Evolutionary conservation across 257 asterid species (phyloP).

Genomic region (Knoxia roxburghii): DNA sequence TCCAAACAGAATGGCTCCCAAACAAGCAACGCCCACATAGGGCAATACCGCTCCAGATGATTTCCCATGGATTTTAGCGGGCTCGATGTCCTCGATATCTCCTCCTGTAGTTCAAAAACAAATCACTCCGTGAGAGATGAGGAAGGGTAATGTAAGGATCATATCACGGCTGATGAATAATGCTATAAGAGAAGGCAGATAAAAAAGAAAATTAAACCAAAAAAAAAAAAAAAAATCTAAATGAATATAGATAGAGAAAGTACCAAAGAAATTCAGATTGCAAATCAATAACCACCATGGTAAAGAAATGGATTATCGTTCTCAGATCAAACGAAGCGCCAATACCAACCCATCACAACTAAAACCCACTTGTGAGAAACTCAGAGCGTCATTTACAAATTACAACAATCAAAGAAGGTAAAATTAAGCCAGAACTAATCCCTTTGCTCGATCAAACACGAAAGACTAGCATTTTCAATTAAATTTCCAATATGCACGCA

Average conservation of each 20-base stretch:
- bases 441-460: neutral
- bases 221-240: slow-evolving; percentile 1
- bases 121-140: neutral
- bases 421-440: neutral
- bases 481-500: neutral
- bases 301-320: neutral
- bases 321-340: neutral
- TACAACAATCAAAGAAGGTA: neutral
- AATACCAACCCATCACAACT: neutral
- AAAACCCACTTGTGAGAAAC: neutral
- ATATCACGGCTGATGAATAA: neutral
- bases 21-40: slow-evolving; percentile 91
- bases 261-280: slow-evolving; percentile 1
- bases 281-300: neutral
- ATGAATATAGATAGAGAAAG: neutral
- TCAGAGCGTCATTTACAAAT: neutral
- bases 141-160: neutral
- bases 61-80: slow-evolving; percentile 42
- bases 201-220: neutral
- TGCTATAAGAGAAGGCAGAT: neutral
- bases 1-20: slow-evolving; percentile 84
- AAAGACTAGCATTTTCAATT: neutral
- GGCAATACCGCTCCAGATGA: slow-evolving; percentile 81
- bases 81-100: slow-evolving; percentile 57
- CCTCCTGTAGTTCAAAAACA: slow-evolving; percentile 35